Evolutionary conservation across 257 asterid species (phyloP).

Genomic region (Galeopsis tetrahit): DNA sequence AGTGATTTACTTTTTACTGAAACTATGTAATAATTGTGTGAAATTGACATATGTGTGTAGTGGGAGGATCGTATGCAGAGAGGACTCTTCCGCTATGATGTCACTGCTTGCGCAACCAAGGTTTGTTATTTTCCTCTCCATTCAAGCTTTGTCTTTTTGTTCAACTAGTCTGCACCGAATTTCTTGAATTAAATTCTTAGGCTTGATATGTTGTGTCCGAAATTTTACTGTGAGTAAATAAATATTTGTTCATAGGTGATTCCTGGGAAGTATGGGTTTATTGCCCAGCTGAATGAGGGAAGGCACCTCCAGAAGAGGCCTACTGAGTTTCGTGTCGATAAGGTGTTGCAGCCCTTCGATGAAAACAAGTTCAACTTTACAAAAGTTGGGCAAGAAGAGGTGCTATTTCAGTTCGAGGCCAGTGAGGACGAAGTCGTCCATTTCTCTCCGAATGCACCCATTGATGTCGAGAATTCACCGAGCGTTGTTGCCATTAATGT

Average conservation of each 20-base stretch:
- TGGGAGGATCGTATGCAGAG: constrained; percentile 95
- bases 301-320: constrained; percentile 98
- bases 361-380: constrained; percentile 89
- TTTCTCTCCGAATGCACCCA: constrained; percentile 66
- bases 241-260: constrained; percentile 59
- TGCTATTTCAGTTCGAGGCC: constrained; percentile 77
- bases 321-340: constrained; percentile 89
- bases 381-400: constrained; percentile 89
- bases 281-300: constrained; percentile 93
- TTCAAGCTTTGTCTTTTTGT: not conserved
- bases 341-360: constrained; percentile 92
- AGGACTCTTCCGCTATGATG: constrained; percentile 95
- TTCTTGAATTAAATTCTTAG: not conserved
- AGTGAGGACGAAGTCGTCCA: constrained; percentile 58
- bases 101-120: constrained; percentile 96
- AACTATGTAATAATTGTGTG: not conserved
- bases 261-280: constrained; percentile 82
- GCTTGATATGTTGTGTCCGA: not conserved
- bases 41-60: constrained; percentile 38
- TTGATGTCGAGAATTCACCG: constrained; percentile 66
- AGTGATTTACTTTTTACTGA: not conserved
- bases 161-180: not conserved
- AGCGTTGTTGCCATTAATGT: constrained; percentile 89
- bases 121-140: constrained; percentile 37
- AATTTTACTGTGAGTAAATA: not conserved